Conservation (phyloP, 139 green algal genomes). For the Helicosporidium sp. region DNA sequence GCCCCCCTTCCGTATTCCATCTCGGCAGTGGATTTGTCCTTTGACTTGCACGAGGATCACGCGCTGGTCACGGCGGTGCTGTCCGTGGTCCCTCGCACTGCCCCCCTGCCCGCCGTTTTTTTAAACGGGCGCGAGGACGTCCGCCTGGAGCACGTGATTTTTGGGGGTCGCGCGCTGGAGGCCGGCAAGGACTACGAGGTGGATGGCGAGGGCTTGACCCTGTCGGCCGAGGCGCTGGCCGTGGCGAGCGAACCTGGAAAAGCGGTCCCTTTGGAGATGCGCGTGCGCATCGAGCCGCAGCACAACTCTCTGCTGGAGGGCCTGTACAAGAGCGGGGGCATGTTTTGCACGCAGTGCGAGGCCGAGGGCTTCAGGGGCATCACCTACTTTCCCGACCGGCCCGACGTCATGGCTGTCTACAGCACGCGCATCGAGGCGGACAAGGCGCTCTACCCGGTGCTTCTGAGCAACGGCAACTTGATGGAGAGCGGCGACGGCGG, state of each 20-base stretch:
- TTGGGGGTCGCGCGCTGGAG: neutral
- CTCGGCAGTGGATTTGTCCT: slow-evolving; percentile 46
- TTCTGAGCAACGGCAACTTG: slow-evolving; percentile 95
- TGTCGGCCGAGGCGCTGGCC: slow-evolving; percentile 2
- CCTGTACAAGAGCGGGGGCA: slow-evolving; percentile 82
- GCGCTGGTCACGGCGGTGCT: slow-evolving; percentile 37
- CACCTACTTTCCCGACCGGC: slow-evolving; percentile 87
- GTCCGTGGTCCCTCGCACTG: slow-evolving; percentile 27
- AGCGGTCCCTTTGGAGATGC: too few species aligned
- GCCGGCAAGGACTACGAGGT: neutral
- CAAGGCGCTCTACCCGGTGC: slow-evolving; percentile 75
- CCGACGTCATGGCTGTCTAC: slow-evolving; percentile 62
- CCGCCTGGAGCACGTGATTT: neutral
- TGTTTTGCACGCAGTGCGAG: slow-evolving; percentile 97
- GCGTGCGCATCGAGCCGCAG: slow-evolving; percentile 54
- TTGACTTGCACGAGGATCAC: slow-evolving; percentile 56
- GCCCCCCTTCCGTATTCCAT: slow-evolving; percentile 47
- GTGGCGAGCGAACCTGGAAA: too few species aligned
- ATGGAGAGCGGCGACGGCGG: slow-evolving; percentile 36
- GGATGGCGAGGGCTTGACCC: neutral
- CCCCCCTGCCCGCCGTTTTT: slow-evolving; percentile 7
- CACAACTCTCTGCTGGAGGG: slow-evolving; percentile 88
- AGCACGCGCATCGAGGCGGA: slow-evolving; percentile 74
- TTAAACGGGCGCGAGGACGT: slow-evolving; percentile 24
- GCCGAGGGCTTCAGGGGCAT: slow-evolving; percentile 94